Evolutionary conservation across 2,329 filamentous ascomycete genomes (phyloP).

Genomic region (Ophiostoma populinum): DNA sequence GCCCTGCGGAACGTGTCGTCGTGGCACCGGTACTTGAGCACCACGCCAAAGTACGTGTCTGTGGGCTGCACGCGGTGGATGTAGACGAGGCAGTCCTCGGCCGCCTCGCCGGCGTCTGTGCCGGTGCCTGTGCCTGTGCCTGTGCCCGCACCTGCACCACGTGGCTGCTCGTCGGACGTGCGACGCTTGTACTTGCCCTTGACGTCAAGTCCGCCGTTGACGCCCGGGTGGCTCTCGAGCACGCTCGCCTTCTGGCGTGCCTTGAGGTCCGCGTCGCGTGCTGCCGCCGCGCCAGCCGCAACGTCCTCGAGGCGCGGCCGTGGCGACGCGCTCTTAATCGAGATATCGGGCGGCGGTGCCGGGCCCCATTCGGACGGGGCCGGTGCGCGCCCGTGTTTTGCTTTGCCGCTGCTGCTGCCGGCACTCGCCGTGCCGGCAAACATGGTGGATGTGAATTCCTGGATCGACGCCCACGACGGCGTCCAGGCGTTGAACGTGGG

Average conservation of each 20-base stretch:
- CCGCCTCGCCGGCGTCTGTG: constrained; percentile 26
- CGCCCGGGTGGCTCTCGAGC: constrained; percentile 42
- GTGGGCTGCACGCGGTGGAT: constrained; percentile 67
- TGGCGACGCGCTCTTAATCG: constrained; percentile 10
- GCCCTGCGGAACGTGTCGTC: constrained; percentile 68
- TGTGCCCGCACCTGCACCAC: no score
- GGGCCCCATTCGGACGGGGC: constrained; percentile 31
- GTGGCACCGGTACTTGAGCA: constrained; percentile 77
- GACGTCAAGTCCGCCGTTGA: constrained; percentile 39
- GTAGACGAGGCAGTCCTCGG: constrained; percentile 69
- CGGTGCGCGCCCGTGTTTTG: constrained; percentile 16
- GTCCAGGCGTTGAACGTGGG: constrained; percentile 19
- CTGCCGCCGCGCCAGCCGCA: constrained; percentile 29
- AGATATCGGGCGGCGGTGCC: constrained; percentile 24
- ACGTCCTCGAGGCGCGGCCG: constrained; percentile 29
- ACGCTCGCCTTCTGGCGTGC: constrained; percentile 40
- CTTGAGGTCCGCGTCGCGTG: constrained; percentile 36
- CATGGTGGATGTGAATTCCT: constrained; percentile 33
- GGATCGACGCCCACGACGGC: constrained; percentile 37
- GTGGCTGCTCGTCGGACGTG: constrained; percentile 44
- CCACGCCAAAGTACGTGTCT: constrained; percentile 82
- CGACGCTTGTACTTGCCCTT: constrained; percentile 44
- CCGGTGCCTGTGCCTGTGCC: constrained; percentile 10
- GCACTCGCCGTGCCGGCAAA: constrained; percentile 14
- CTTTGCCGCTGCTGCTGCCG: constrained; percentile 15